phyloP scores from a whole-genome alignment of 768 basidiomycete genomes.

The Mycena chlorophos region DNA sequence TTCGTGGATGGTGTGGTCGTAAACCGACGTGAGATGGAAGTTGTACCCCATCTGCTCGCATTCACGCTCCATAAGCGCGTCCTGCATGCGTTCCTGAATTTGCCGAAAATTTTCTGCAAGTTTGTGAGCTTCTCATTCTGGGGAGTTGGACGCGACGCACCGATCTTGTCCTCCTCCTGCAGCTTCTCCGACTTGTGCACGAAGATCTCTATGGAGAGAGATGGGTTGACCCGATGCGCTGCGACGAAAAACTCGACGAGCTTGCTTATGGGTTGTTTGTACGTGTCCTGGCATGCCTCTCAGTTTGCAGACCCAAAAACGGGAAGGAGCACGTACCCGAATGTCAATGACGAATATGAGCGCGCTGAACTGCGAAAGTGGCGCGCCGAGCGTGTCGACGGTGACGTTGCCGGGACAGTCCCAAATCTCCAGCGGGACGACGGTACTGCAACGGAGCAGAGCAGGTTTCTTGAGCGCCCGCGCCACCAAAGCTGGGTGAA shows the following conservation, averaged over 20 bases:
- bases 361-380: slow-evolving; percentile 77
- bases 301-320: slow-evolving; percentile 7
- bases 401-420: slow-evolving; percentile 89
- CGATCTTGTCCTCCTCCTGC: slow-evolving; percentile 88
- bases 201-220: slow-evolving; percentile 84
- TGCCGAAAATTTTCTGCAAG: slow-evolving; percentile 82
- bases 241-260: slow-evolving; percentile 81
- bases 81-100: slow-evolving; percentile 83
- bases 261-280: slow-evolving; percentile 79
- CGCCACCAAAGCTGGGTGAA: slow-evolving; percentile 3
- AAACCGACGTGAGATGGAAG: slow-evolving; percentile 90
- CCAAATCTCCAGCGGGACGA: slow-evolving; percentile 93
- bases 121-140: slow-evolving; percentile 3
- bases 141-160: slow-evolving; percentile 41
- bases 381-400: slow-evolving; percentile 71
- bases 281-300: slow-evolving; percentile 59
- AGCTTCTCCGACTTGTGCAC: slow-evolving; percentile 94
- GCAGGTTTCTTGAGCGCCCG: too few relatives aligned
- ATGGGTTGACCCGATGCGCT: slow-evolving; percentile 72
- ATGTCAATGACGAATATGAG: slow-evolving; percentile 96
- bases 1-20: slow-evolving; percentile 89
- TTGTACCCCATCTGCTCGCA: slow-evolving; percentile 78
- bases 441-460: slow-evolving; percentile 79
- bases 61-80: slow-evolving; percentile 79
- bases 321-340: slow-evolving; percentile 55